phyloP scores from a whole-genome alignment of 106 monocot genomes.

The Dendrobium chrysotoxum region DNA sequence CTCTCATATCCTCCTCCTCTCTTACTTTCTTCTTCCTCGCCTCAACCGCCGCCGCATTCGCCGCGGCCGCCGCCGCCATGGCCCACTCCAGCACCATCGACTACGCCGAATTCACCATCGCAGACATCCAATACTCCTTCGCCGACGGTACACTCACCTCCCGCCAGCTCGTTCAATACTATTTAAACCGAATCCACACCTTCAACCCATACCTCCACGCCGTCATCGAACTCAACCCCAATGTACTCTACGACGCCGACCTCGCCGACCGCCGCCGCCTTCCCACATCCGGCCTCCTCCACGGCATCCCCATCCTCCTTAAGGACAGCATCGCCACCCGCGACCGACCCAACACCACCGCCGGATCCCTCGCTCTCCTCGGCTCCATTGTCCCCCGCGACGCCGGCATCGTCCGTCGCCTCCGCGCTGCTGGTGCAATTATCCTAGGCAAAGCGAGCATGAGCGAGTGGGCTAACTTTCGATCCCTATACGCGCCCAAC shows the following conservation, averaged over 20 bases:
- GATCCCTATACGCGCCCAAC: conserved; percentile 17
- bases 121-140: conserved; percentile 47
- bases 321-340: conserved; percentile 64
- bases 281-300: background rate
- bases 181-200: conserved; percentile 18
- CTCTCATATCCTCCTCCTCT: no score
- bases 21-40: no score
- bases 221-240: conserved; percentile 55
- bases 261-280: conserved; percentile 24
- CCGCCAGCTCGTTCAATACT: conserved; percentile 24
- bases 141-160: conserved; percentile 27
- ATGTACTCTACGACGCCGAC: conserved; percentile 32
- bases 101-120: conserved; percentile 15
- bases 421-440: conserved; percentile 45
- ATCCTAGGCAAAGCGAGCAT: conserved; percentile 69
- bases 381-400: conserved; percentile 11
- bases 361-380: conserved; percentile 1
- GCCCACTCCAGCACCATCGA: no score
- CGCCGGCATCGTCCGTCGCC: conserved; percentile 40
- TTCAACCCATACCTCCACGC: conserved; percentile 41
- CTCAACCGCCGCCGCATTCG: no score
- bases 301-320: conserved; percentile 46
- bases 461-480: conserved; percentile 60
- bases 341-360: conserved; percentile 26
- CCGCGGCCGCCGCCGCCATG: no score